A percentile compares a stretch with the other conserved stretches of the same genome.
These are phyloP conservation scores for Hebeloma cylindrosporum DNA, from an alignment of 768 basidiomycete species.

Conservation along the genomic window DNA sequence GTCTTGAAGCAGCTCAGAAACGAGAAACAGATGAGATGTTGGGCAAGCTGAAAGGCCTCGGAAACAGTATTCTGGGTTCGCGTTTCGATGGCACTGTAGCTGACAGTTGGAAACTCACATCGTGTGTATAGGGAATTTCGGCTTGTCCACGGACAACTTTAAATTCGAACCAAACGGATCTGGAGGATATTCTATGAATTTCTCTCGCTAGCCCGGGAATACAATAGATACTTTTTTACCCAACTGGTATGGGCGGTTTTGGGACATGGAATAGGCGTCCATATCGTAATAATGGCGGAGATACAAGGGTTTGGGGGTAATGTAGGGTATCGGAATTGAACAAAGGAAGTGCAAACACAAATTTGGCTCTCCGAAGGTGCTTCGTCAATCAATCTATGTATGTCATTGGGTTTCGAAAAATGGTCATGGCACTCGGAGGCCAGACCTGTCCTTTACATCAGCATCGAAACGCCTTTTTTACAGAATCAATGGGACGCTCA, in stretches of 20 bases:
- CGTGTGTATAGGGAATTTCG: conserved; percentile 79
- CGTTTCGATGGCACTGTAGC: background rate
- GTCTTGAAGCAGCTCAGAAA: conserved; percentile 76
- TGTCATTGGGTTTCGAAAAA: conserved; percentile 45
- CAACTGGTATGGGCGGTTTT: background rate
- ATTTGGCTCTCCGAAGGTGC: too few relatives aligned
- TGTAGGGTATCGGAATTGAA: too few relatives aligned
- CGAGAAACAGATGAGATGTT: conserved; percentile 90
- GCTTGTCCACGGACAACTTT: conserved; percentile 95
- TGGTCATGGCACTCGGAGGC: conserved; percentile 38
- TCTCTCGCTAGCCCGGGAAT: conserved; percentile 49
- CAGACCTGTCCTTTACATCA: conserved; percentile 36
- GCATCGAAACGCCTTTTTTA: background rate
- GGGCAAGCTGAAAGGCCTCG: conserved; percentile 87
- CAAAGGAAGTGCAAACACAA: too few relatives aligned
- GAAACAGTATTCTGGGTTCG: conserved; percentile 85
- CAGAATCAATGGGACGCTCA: conserved; percentile 31
- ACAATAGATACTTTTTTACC: background rate
- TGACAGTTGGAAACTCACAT: background rate
- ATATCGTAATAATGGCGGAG: too few relatives aligned
- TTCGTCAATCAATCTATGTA: conserved; percentile 30
- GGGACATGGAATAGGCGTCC: too few relatives aligned
- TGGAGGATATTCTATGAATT: conserved; percentile 95
- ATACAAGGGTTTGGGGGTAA: too few relatives aligned
- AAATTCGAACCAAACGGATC: conserved; percentile 92